phyloP scores from a whole-genome alignment of 768 basidiomycete species.

The Lactifluus pinguis region DNA sequence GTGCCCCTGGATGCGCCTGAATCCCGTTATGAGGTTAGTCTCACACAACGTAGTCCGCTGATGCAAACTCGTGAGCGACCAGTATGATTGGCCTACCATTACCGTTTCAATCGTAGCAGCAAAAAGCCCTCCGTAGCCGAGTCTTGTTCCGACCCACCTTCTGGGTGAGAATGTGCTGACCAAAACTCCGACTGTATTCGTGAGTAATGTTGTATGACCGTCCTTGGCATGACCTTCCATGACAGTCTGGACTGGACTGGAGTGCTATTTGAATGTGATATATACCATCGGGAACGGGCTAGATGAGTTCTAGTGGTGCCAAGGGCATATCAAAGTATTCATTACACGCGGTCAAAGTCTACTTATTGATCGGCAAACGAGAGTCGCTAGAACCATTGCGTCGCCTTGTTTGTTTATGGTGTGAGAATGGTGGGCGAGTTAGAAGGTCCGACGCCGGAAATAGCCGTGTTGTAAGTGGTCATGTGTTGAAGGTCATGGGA shows the following conservation, averaged over 20 bases:
- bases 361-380: background rate
- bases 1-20: background rate
- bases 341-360: background rate
- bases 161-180: background rate
- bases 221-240: background rate
- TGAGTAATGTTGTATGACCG: background rate
- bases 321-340: background rate
- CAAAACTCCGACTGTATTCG: background rate
- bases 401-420: background rate
- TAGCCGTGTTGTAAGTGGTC: background rate
- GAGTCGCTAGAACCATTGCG: background rate
- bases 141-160: background rate
- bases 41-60: background rate
- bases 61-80: background rate
- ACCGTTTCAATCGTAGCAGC: background rate
- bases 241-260: background rate
- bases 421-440: background rate
- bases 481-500: conserved; percentile 6
- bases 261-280: background rate
- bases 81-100: background rate
- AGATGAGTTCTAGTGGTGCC: background rate
- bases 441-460: background rate
- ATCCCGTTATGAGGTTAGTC: background rate
- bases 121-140: background rate
- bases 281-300: background rate